Evolutionary conservation across 345 rosid genomes (phyloP).

Genomic region (Tarenaya hassleriana): DNA sequence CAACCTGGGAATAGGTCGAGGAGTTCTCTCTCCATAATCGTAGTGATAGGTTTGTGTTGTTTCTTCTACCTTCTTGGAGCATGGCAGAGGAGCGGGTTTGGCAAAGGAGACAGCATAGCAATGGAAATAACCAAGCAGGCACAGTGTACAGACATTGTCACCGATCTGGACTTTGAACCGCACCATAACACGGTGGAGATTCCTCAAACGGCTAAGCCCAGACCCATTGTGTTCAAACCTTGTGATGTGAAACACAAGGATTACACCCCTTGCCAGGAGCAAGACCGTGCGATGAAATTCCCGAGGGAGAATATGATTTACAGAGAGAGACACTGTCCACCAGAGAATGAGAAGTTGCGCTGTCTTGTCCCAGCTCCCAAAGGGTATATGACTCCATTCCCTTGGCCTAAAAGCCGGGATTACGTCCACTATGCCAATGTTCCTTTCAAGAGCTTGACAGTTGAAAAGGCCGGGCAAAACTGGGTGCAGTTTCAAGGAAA

Average conservation of each 20-base stretch:
- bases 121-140: slow-evolving; percentile 54
- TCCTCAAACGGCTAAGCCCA: slow-evolving; percentile 43
- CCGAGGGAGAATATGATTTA: slow-evolving; percentile 92
- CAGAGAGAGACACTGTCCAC: slow-evolving; percentile 92
- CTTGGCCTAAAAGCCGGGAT: slow-evolving; percentile 96
- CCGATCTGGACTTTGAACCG: slow-evolving; percentile 61
- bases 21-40: slow-evolving; percentile 57
- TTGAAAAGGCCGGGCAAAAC: slow-evolving; percentile 84
- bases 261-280: slow-evolving; percentile 96
- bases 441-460: slow-evolving; percentile 80
- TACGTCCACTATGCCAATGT: slow-evolving; percentile 89
- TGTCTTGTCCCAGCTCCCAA: slow-evolving; percentile 94
- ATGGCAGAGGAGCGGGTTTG: slow-evolving; percentile 95
- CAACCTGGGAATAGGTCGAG: slow-evolving; percentile 42
- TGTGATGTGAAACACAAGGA: slow-evolving; percentile 74
- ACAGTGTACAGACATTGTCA: slow-evolving; percentile 48
- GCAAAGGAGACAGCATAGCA: slow-evolving; percentile 81
- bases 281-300: slow-evolving; percentile 84
- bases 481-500: slow-evolving; percentile 91
- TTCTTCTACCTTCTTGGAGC: slow-evolving; percentile 88
- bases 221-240: slow-evolving; percentile 48
- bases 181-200: slow-evolving; percentile 70
- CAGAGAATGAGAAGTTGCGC: slow-evolving; percentile 63
- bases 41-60: slow-evolving; percentile 75
- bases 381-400: slow-evolving; percentile 82